Conservation (phyloP, 2,329 filamentous ascomycete genomes). For the Pseudogymnoascus sp. region DNA sequence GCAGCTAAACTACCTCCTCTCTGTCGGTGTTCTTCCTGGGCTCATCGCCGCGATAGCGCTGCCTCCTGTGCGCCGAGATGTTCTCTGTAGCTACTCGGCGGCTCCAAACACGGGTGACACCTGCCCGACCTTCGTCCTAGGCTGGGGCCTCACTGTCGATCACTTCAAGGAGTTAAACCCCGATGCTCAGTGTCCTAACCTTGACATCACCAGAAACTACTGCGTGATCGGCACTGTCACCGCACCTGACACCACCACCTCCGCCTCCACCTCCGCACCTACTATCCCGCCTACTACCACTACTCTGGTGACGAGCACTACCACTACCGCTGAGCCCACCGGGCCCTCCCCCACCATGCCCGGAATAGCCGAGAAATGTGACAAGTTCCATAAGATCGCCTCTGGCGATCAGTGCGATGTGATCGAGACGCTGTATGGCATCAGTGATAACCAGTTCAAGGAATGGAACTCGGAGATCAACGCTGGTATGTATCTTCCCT, state of each 20-base stretch:
- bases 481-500: background rate
- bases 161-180: conserved; percentile 25
- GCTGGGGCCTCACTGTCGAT: conserved; percentile 22
- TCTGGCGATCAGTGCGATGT: background rate
- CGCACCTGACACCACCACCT: conserved; percentile 13
- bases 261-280: background rate
- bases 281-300: conserved; percentile 3
- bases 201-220: conserved; percentile 19
- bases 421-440: background rate
- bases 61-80: conserved; percentile 13
- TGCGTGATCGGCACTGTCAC: conserved; percentile 21
- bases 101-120: conserved; percentile 22
- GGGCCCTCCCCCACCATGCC: background rate
- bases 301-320: background rate
- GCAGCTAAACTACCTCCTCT: conserved; percentile 13
- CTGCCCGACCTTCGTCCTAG: conserved; percentile 22
- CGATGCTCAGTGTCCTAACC: conserved; percentile 21
- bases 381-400: background rate
- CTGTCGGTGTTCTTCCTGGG: no score
- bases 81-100: conserved; percentile 17
- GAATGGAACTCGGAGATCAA: background rate
- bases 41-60: conserved; percentile 12
- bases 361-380: background rate
- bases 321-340: background rate
- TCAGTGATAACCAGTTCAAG: conserved; percentile 1